Evolutionary conservation across 371 early-diverging fungal species (phyloP).

Genomic region (Lichtheimia hyalospora): DNA sequence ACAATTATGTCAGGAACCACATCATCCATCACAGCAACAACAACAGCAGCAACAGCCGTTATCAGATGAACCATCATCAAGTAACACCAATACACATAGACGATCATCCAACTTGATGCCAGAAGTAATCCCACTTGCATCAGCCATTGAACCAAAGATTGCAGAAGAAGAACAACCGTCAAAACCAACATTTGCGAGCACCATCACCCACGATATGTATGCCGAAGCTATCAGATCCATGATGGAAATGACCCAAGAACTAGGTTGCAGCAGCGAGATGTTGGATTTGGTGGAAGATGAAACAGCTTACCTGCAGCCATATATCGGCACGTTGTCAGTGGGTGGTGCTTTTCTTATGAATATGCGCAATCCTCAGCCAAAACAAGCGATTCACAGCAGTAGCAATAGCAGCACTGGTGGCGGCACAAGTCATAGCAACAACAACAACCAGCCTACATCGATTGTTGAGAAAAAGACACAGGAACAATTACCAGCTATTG

Average conservation of each 20-base stretch:
- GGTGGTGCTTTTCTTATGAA: constrained; percentile 41
- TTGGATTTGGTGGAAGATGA: constrained; percentile 31
- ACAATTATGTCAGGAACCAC: constrained; percentile 42
- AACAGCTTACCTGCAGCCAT: constrained; percentile 18
- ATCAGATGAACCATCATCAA: too few relatives aligned
- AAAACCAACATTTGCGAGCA: constrained; percentile 17
- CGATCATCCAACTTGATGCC: neutral
- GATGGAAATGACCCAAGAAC: constrained; percentile 24
- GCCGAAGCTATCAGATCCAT: constrained; percentile 33
- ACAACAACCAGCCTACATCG: constrained; percentile 19
- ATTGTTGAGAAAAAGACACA: neutral
- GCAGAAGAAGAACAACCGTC: neutral
- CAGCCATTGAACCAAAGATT: constrained; percentile 25
- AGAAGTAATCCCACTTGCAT: constrained; percentile 32
- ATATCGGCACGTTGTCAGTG: constrained; percentile 25
- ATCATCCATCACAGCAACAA: neutral
- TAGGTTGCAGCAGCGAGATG: constrained; percentile 32
- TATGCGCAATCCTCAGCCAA: constrained; percentile 36
- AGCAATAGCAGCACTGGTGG: constrained; percentile 10
- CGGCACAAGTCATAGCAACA: neutral
- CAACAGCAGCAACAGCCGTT: neutral
- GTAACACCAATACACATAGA: too few relatives aligned
- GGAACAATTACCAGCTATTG: constrained; percentile 10
- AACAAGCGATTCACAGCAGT: constrained; percentile 6
- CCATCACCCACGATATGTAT: constrained; percentile 41